These are phyloP conservation scores for Collybia nuda DNA, from an alignment of 768 basidiomycete species.

Conservation along the genomic window DNA sequence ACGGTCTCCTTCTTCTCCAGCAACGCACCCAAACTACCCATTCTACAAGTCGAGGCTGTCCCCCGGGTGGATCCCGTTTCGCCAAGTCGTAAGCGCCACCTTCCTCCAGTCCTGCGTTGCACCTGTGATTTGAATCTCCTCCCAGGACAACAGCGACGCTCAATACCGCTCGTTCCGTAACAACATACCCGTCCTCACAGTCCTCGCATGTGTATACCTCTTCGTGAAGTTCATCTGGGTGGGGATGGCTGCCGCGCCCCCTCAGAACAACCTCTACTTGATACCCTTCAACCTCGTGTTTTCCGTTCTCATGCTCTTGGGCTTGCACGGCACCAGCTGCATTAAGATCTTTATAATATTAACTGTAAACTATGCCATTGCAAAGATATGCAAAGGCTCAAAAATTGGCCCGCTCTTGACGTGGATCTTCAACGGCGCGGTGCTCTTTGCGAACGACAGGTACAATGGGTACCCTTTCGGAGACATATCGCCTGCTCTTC, in stretches of 20 bases:
- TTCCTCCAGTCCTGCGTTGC: background rate
- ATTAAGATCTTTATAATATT: slow-evolving; percentile 80
- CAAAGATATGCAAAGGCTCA: slow-evolving; percentile 41
- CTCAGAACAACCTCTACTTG: slow-evolving; percentile 29
- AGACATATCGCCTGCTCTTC: slow-evolving; percentile 51
- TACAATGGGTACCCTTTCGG: slow-evolving; percentile 74
- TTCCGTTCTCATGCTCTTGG: slow-evolving; percentile 62
- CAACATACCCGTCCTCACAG: slow-evolving; percentile 66
- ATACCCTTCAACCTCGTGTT: slow-evolving; percentile 62
- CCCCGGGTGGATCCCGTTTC: slow-evolving; percentile 80
- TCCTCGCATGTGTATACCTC: slow-evolving; percentile 52
- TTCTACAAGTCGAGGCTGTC: slow-evolving; percentile 59
- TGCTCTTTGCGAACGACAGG: slow-evolving; percentile 78
- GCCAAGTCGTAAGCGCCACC: slow-evolving; percentile 62
- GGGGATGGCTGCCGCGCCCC: slow-evolving; percentile 21
- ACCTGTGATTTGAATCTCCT: slow-evolving; percentile 5
- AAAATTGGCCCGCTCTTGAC: slow-evolving; percentile 52
- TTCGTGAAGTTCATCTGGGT: slow-evolving; percentile 51
- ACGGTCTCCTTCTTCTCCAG: slow-evolving; percentile 31
- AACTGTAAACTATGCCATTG: slow-evolving; percentile 64
- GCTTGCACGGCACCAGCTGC: slow-evolving; percentile 78
- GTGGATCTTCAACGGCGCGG: slow-evolving; percentile 74
- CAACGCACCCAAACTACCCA: slow-evolving; percentile 71
- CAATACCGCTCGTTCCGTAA: slow-evolving; percentile 89
- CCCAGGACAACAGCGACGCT: slow-evolving; percentile 86